Base-by-base conservation (phyloP, 345 rosid species). In the Brassica nigra region DNA sequence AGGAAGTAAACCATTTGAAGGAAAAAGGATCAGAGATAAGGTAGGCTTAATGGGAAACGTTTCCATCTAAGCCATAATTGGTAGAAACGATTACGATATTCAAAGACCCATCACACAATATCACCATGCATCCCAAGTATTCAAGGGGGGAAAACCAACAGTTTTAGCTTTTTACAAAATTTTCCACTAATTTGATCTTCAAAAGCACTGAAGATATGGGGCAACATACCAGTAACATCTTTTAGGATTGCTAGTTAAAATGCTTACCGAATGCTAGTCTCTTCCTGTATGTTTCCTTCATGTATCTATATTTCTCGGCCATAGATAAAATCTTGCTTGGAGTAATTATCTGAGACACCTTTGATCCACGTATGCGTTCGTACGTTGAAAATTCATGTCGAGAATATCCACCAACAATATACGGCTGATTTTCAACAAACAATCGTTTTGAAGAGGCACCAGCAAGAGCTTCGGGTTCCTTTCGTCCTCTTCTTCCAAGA, bases 261-360 rank as follows among this genome's bases (percentile, higher is more conserved):
- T 39, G 71, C 92, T 87, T 86, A 95, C 99, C 99, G 77, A 95
- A 95, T 72, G 98, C 91, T 80, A 95, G 79, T 91, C 99, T 95
- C 87, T 89, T 93, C 76, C 87, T 80, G 83, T 90, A 86, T 64
- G 98, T 95, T 86, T 91, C 91, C 75, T 86, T 84, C 99, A 93
- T 95, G 78, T 86, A 85, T 74, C 83, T 75, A 78, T 95, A 95
- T 82, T 93, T 95, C 82, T 93, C 99, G 55, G 86, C 87, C 93
- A 93, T 88, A 15, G 95, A 95, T 37, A 88, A 79, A 83, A 93
- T 86, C 74, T 85, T 89, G 81, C 82, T 87, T 66, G 89, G 87
- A 66, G 86, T 76, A 81, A 87, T 87, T 71, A 85, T 81, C 74
- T 81, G 91, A 36, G 87, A 84, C 78, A 85, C 84, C 80, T 86